phyloP scores from a whole-genome alignment of 2,329 filamentous ascomycete species.

The Didymella arachidicola region DNA sequence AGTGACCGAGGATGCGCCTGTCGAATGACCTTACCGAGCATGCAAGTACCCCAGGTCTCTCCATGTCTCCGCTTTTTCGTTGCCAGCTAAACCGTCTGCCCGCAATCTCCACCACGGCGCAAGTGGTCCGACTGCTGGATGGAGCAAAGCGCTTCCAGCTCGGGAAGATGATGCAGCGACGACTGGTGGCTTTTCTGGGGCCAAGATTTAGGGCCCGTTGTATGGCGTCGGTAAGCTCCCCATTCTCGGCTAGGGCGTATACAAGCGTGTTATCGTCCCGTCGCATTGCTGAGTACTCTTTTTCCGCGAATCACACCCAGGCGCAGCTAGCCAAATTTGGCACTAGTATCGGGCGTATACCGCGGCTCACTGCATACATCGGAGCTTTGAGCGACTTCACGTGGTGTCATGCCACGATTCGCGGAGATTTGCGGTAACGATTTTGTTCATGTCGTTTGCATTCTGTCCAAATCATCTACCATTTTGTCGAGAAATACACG shows the following conservation, averaged over 20 bases:
- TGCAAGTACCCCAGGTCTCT: constrained; percentile 25
- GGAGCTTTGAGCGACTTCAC: constrained; percentile 23
- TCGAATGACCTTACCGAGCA: constrained; percentile 14
- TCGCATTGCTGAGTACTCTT: constrained; percentile 10
- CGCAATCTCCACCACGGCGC: constrained; percentile 10
- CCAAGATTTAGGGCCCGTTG: constrained; percentile 3
- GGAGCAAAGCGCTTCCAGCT: constrained; percentile 2
- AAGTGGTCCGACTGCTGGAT: constrained; percentile 6
- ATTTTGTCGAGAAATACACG: not conserved
- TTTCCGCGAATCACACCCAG: constrained; percentile 14
- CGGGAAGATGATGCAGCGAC: constrained; percentile 19
- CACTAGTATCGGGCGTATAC: constrained; percentile 14
- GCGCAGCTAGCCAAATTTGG: not conserved
- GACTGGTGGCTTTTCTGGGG: constrained; percentile 18
- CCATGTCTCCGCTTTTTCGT: constrained; percentile 23
- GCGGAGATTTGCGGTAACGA: constrained; percentile 4
- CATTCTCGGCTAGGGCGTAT: constrained; percentile 8
- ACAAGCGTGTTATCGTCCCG: constrained; percentile 8
- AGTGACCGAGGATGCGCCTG: constrained; percentile 6
- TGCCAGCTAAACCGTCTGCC: constrained; percentile 7
- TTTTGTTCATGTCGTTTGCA: constrained; percentile 1
- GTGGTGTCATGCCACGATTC: constrained; percentile 16
- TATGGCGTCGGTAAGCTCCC: constrained; percentile 12
- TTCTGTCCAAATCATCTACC: constrained; percentile 7
- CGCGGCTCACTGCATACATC: constrained; percentile 13